Evolutionary conservation across 2,329 filamentous ascomycete species (phyloP), one percentile per base, ranked within the genome.

Genomic region (Beauveria pseudobassiana): DNA sequence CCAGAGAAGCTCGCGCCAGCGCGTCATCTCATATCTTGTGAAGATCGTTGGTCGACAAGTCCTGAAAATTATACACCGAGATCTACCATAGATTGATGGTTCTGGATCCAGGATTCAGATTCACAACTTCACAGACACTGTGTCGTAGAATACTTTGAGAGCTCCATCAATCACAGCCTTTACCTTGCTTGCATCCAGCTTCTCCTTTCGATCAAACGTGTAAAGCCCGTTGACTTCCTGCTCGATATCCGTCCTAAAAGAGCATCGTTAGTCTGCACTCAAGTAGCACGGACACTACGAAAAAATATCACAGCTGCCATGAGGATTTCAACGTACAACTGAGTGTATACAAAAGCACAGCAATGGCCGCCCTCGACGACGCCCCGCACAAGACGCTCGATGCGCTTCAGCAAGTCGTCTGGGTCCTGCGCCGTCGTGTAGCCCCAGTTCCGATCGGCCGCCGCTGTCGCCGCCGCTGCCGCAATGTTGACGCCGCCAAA

Each of bases 181-280:
- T 28, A 88, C 80, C 64, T 79, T 79, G 0, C 68, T 71, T 0
- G 81, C 75, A n/a, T 83, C 79, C 48, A 89, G 74, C 73, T 89
- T 89, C 63, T 81, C 80, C 66, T 78, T 76, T 1, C 87, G 78
- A 63, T 87, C 81, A 64, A 82, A 87, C 0, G 84, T 82, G 66
- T 87, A 88, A 26, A 89, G 67, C 0, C 86, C 87, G 65, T 89
- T 89, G 42, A 84, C 83, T 68, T 89, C 87, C 67, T 89, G 86
- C 71, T 89, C 86, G 57, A 89, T 85, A 67, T 85, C 81, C 62
- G 77, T 77, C 43, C 78, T 80, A 48, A 14, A 20, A 0, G 16
- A 38, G 10, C 1, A 50, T n/a, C 2, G 46, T 49, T 20, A 2
- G 87, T 89, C 67, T 86, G 89, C 1, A 12, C 4, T 1, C 12